Conservation (phyloP, 2,329 filamentous ascomycete species). For the Thielaviopsis punctulata region DNA sequence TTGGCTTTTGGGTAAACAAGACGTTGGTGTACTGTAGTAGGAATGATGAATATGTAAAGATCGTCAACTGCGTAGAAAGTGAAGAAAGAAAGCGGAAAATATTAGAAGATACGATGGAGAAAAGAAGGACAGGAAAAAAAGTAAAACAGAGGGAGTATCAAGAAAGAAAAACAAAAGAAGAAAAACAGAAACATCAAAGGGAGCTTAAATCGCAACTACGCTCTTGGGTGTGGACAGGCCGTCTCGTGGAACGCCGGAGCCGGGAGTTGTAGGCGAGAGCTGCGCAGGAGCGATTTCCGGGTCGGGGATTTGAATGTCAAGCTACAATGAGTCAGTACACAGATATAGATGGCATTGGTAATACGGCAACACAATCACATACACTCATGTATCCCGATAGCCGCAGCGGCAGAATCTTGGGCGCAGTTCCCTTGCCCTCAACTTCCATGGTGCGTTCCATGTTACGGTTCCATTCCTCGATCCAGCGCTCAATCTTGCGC, state of each 20-base stretch:
- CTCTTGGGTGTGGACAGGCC: slow-evolving; percentile 1
- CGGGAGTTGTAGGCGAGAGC: slow-evolving; percentile 27
- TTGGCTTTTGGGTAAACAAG: too few species aligned
- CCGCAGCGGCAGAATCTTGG: slow-evolving; percentile 61
- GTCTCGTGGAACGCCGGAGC: slow-evolving; percentile 11
- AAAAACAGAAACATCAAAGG: background rate
- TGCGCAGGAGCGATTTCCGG: slow-evolving; percentile 46
- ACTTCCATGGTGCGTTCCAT: slow-evolving; percentile 38
- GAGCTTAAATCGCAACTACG: background rate
- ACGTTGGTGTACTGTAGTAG: too few species aligned
- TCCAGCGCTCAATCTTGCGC: slow-evolving; percentile 55
- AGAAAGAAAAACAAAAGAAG: background rate
- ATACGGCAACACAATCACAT: slow-evolving; percentile 19
- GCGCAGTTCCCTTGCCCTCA: slow-evolving; percentile 35
- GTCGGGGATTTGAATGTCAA: slow-evolving; percentile 69
- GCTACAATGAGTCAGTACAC: slow-evolving; percentile 19
- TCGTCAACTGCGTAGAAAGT: too few species aligned
- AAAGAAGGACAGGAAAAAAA: background rate
- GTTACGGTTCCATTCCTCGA: slow-evolving; percentile 72
- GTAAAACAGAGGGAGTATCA: background rate
- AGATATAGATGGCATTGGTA: background rate
- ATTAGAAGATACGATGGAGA: too few species aligned
- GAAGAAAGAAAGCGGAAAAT: too few species aligned
- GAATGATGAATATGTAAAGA: too few species aligned
- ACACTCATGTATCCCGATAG: slow-evolving; percentile 78